Evolutionary conservation across 306 rosid species (phyloP).

Genomic region (Adenanthera pavonina): DNA sequence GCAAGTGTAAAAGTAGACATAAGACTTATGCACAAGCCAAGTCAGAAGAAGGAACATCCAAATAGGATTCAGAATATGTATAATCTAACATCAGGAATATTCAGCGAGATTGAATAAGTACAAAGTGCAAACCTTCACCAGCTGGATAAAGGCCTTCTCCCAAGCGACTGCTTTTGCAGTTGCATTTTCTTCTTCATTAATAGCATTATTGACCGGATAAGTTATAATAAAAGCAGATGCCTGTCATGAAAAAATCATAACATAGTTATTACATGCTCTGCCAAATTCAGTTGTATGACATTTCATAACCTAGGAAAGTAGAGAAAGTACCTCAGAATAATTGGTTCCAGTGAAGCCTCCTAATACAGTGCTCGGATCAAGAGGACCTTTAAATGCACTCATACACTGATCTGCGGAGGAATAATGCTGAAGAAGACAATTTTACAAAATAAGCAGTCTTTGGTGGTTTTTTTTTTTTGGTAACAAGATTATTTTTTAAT

Average conservation of each 20-base stretch:
- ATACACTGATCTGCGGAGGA: constrained; percentile 90
- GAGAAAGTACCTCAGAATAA: constrained; percentile 78
- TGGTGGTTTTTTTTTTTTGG: background rate
- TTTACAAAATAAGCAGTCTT: constrained; percentile 29
- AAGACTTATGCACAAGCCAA: constrained; percentile 24
- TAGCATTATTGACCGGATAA: constrained; percentile 89
- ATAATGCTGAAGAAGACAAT: constrained; percentile 72
- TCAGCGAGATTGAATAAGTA: constrained; percentile 16
- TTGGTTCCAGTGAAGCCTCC: constrained; percentile 87
- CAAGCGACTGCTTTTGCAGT: constrained; percentile 83
- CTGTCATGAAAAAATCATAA: constrained; percentile 59
- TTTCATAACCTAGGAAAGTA: constrained; percentile 36
- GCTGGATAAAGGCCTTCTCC: constrained; percentile 93
- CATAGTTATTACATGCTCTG: constrained; percentile 43
- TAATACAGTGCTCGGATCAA: constrained; percentile 97
- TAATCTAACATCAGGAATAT: background rate
- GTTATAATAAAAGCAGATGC: constrained; percentile 89
- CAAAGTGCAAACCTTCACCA: constrained; percentile 76
- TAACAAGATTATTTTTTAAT: constrained; percentile 9
- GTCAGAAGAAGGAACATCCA: constrained; percentile 18
- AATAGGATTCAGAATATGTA: background rate
- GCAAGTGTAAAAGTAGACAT: constrained; percentile 1
- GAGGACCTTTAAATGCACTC: constrained; percentile 96
- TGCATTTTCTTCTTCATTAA: constrained; percentile 68
- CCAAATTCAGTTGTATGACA: constrained; percentile 34